Evolutionary conservation across 1,139 yeast species (phyloP).

Genomic region (Torulaspora pretoriensis): DNA sequence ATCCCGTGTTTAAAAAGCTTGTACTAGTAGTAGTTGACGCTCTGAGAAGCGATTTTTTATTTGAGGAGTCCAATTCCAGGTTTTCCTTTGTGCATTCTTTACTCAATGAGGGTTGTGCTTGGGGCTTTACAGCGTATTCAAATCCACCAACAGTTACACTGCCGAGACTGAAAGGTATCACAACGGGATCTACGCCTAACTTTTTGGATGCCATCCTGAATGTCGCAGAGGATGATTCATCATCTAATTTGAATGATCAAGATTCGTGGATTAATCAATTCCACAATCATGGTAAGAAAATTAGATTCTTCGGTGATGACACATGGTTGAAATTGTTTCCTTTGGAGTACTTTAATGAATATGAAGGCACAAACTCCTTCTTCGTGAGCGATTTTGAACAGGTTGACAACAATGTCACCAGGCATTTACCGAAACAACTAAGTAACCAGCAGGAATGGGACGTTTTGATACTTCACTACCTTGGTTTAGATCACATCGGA

Average conservation of each 20-base stretch:
- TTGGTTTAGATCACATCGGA: constrained; percentile 95
- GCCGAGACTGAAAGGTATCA: constrained; percentile 73
- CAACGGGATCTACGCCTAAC: constrained; percentile 77
- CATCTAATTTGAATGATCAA: constrained; percentile 68
- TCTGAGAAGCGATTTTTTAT: constrained; percentile 81
- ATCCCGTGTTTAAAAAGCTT: constrained; percentile 60
- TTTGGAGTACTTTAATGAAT: constrained; percentile 48
- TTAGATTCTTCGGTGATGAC: constrained; percentile 93
- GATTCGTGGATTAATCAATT: constrained; percentile 88
- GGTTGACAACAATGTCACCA: constrained; percentile 88
- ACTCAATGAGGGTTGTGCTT: constrained; percentile 62
- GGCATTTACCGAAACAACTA: constrained; percentile 52
- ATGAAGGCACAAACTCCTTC: constrained; percentile 89
- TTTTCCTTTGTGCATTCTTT: constrained; percentile 66
- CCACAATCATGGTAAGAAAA: constrained; percentile 41
- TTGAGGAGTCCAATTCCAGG: constrained; percentile 50
- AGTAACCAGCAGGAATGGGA: constrained; percentile 60
- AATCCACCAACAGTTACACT: constrained; percentile 84
- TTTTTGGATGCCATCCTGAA: constrained; percentile 85
- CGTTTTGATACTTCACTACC: constrained; percentile 77
- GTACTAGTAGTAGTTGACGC: constrained; percentile 92
- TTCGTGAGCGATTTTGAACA: constrained; percentile 92
- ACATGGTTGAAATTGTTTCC: constrained; percentile 94
- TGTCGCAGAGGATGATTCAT: constrained; percentile 84
- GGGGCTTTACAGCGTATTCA: constrained; percentile 87